A percentile compares a stretch with the other conserved stretches of the same genome.
Evolutionary conservation across 148 eudicot species (phyloP).

Genomic region (Camellia japonica): DNA sequence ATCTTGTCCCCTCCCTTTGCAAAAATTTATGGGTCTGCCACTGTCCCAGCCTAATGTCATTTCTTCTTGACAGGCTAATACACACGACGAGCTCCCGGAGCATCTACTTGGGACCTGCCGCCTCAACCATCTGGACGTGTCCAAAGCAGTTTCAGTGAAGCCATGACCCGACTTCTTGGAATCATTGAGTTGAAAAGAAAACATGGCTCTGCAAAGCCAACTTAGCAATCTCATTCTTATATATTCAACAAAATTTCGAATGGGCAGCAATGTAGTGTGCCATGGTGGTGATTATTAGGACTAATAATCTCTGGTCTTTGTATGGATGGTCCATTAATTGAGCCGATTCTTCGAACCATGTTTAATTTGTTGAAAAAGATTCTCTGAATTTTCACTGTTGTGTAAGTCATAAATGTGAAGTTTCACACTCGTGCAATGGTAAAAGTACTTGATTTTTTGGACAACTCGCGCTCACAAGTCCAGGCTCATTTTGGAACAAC

Average conservation of each 20-base stretch:
- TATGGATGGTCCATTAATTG: background rate
- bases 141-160: slow-evolving; percentile 48
- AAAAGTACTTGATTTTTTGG: too few relatives aligned
- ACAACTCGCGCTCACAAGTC: too few relatives aligned
- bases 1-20: too few relatives aligned
- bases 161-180: slow-evolving; percentile 3
- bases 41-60: background rate
- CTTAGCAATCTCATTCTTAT: background rate
- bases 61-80: slow-evolving; percentile 43
- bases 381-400: too few relatives aligned
- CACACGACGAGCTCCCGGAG: slow-evolving; percentile 66
- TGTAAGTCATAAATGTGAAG: too few relatives aligned
- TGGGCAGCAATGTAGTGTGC: background rate
- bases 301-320: too few relatives aligned
- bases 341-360: background rate
- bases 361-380: background rate
- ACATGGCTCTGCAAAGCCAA: background rate
- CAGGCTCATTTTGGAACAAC: too few relatives aligned
- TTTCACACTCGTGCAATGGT: too few relatives aligned
- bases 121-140: slow-evolving; percentile 59
- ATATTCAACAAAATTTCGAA: background rate
- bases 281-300: background rate
- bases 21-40: too few relatives aligned
- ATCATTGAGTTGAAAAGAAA: background rate
- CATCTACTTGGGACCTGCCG: slow-evolving; percentile 71